Evolutionary conservation across 2,329 filamentous ascomycete species (phyloP), one percentile per base, ranked within the genome.

Genomic region (Penicillium sp.): DNA sequence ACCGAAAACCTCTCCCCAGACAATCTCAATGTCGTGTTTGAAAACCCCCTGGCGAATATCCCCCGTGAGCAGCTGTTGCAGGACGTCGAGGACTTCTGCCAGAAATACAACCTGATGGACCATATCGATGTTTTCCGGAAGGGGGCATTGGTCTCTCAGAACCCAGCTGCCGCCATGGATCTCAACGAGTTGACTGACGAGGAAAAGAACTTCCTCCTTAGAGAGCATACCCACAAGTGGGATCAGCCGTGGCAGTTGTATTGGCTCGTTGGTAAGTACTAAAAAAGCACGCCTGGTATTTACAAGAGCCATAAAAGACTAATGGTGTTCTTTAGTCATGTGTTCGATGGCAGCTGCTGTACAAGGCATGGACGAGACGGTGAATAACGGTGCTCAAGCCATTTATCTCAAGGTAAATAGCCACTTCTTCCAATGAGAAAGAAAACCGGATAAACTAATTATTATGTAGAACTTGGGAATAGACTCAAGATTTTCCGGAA

Each of bases 41-140:
- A 78, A 54, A 86, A 86, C 42, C 81, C 81, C 11, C 72, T 87
- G 3, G 77, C 74, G 1, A 80, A 77, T 0, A 75, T 86, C 7
- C 74, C 79, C 1, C 75, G 77, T 26, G 73, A 80, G 1, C 69
- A 79, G 52, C 76, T 87, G 14, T 67, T 86, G 40, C 67, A 71
- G 20, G 75, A 83, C 59, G 83, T 86, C 2, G 75, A 81, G 45
- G 65, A 71, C 0, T 87, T 85, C 65, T 82, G 80, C 45, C 60
- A 66, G 3, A 68, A 78, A n/a, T 76, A 78, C 50, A 75, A 74
- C 8, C 69, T 84, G 3, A 72, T 73, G 35, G 74, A 81, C 21
- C 71, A 80, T 20, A 64, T 80, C 11, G 77, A 79, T 3, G 68
- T 63, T 21, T 81, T 83, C 57, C 74, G 75, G 28, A 81, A 81